Conservation (phyloP, 768 basidiomycete genomes). For the Boletus rufocinnamomeus region DNA sequence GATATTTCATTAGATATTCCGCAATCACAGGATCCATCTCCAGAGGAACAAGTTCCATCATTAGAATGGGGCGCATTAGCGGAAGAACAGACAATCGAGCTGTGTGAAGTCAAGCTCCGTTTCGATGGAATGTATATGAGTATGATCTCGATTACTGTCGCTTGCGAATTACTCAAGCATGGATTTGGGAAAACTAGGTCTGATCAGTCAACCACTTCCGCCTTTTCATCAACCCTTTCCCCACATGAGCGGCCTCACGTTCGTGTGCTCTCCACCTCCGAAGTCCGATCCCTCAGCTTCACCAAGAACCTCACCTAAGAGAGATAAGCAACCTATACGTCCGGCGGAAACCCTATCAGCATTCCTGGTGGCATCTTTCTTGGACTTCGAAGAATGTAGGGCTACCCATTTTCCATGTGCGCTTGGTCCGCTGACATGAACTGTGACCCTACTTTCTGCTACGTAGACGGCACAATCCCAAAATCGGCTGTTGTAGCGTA, state of each 20-base stretch:
- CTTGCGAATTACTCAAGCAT: constrained; percentile 5
- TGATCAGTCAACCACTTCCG: constrained; percentile 46
- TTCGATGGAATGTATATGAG: constrained; percentile 48
- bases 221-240: constrained; percentile 42
- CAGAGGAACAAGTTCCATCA: constrained; percentile 28
- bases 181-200: constrained; percentile 31
- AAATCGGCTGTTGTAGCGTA: constrained; percentile 40
- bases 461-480: constrained; percentile 40
- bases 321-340: constrained; percentile 29
- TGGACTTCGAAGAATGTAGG: constrained; percentile 68
- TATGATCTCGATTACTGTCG: constrained; percentile 31
- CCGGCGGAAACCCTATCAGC: constrained; percentile 36
- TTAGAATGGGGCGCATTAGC: constrained; percentile 56
- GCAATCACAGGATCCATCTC: constrained; percentile 12
- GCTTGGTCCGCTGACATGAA: not conserved
- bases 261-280: constrained; percentile 44
- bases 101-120: constrained; percentile 59
- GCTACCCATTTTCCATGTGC: constrained; percentile 1
- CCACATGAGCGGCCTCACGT: constrained; percentile 46
- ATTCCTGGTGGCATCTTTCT: constrained; percentile 52
- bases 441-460: constrained; percentile 39
- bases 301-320: constrained; percentile 29
- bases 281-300: constrained; percentile 28
- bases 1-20: constrained; percentile 30
- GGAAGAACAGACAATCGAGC: constrained; percentile 59